Conservation (phyloP, 192 early-diverging fungal species). For the Umbelopsis ramanniana region DNA sequence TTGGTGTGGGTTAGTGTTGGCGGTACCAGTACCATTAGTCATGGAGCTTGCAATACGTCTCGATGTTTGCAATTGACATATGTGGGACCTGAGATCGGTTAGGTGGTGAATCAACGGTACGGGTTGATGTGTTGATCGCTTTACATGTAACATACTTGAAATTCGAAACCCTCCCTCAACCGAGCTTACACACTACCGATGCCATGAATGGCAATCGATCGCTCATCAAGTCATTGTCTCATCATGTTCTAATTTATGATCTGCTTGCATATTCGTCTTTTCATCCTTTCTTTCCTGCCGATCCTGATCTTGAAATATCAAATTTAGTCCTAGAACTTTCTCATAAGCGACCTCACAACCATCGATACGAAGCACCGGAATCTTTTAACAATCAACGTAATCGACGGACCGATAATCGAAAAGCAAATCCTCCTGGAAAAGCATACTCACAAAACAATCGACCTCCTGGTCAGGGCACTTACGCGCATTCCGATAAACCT, state of each 20-base stretch:
- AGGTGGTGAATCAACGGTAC: neutral
- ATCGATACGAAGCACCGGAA: neutral
- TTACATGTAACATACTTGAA: neutral
- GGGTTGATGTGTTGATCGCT: neutral
- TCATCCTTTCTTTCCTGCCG: neutral
- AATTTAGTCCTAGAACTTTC: conserved; percentile 7
- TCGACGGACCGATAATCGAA: neutral
- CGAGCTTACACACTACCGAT: neutral
- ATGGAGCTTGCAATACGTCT: neutral
- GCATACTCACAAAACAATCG: neutral
- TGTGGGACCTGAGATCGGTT: neutral
- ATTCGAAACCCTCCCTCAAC: neutral
- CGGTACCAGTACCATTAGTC: neutral
- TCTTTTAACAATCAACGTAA: neutral
- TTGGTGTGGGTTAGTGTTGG: neutral
- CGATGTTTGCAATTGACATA: neutral
- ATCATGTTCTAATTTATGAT: neutral
- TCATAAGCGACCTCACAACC: neutral
- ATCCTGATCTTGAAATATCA: neutral
- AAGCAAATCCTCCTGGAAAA: neutral
- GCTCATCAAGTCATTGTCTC: neutral
- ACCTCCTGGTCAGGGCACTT: neutral
- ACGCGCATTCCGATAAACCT: neutral
- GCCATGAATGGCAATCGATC: neutral
- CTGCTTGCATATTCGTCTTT: neutral